Evolutionary conservation across 2,329 filamentous ascomycete species (phyloP).

Genomic region (Trichophyton schoenleinii): DNA sequence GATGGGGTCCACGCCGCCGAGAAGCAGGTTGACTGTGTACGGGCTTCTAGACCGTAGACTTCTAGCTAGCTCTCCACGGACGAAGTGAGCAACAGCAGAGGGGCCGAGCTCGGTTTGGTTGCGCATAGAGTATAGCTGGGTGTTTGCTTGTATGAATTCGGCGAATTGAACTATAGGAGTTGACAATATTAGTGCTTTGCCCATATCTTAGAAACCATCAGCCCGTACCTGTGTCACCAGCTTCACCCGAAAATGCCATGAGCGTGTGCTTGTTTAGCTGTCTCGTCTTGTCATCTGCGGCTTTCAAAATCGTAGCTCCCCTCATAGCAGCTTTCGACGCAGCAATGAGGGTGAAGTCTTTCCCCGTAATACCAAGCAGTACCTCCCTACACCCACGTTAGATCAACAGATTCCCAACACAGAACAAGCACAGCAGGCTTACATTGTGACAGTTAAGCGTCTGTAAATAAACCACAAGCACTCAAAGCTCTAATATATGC

Average conservation of each 20-base stretch:
- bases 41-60: conserved; percentile 85
- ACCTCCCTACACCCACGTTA: conserved; percentile 60
- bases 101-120: conserved; percentile 88
- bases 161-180: conserved; percentile 73
- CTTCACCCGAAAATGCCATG: conserved; percentile 90
- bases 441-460: not conserved
- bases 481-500: not conserved
- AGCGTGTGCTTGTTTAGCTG: conserved; percentile 84
- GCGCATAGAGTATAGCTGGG: conserved; percentile 96
- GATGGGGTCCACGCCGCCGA: conserved; percentile 87
- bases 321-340: conserved; percentile 97
- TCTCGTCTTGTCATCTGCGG: conserved; percentile 91
- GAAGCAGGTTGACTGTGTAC: conserved; percentile 91
- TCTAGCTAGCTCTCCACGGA: conserved; percentile 82
- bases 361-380: conserved; percentile 92
- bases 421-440: not conserved
- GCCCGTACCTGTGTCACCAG: conserved; percentile 70
- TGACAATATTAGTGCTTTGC: not conserved
- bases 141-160: conserved; percentile 97
- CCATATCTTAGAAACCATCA: not conserved
- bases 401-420: not conserved
- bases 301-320: conserved; percentile 90
- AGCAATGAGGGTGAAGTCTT: conserved; percentile 97
- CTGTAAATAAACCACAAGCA: not conserved
- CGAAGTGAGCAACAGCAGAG: conserved; percentile 78